These are phyloP conservation scores for barrel medic (Medicago truncatula) DNA, from an alignment of 306 rosid species.

Conservation along the genomic window DNA sequence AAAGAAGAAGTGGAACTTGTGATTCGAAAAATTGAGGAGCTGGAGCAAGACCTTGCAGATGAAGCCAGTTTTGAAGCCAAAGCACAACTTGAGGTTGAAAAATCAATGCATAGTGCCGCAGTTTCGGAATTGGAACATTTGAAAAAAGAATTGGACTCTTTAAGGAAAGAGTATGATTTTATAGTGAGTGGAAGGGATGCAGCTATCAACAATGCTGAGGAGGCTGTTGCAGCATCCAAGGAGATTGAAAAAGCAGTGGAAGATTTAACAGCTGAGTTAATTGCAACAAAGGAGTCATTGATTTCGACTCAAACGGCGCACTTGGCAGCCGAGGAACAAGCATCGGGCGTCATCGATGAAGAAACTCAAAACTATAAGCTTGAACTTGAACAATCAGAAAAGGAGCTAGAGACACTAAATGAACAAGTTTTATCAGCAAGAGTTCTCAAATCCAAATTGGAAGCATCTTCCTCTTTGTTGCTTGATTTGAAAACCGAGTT, in stretches of 20 bases:
- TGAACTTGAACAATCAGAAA: constrained; percentile 75
- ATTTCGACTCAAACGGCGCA: constrained; percentile 61
- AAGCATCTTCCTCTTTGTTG: constrained; percentile 70
- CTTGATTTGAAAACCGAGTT: constrained; percentile 76
- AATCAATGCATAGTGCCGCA: constrained; percentile 59
- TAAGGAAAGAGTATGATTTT: constrained; percentile 63
- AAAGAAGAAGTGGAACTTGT: constrained; percentile 74
- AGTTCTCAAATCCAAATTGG: constrained; percentile 76
- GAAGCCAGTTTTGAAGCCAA: constrained; percentile 88
- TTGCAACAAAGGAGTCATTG: constrained; percentile 72
- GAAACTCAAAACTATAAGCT: constrained; percentile 66
- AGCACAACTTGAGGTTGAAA: constrained; percentile 80
- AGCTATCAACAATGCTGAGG: constrained; percentile 77
- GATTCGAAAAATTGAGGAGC: constrained; percentile 77
- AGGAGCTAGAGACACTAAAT: constrained; percentile 66
- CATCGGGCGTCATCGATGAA: constrained; percentile 63
- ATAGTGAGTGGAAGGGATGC: constrained; percentile 61
- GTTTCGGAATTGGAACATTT: constrained; percentile 67
- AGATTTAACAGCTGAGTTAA: constrained; percentile 72
- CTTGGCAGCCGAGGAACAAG: constrained; percentile 70
- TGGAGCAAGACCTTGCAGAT: constrained; percentile 82
- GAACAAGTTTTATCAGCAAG: constrained; percentile 66
- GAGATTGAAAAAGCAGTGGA: constrained; percentile 77
- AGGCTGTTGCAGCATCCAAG: constrained; percentile 72
- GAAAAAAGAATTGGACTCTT: constrained; percentile 64